phyloP scores from a whole-genome alignment of 805 yeast genomes.

The Maudiozyma serrabonitensis region DNA sequence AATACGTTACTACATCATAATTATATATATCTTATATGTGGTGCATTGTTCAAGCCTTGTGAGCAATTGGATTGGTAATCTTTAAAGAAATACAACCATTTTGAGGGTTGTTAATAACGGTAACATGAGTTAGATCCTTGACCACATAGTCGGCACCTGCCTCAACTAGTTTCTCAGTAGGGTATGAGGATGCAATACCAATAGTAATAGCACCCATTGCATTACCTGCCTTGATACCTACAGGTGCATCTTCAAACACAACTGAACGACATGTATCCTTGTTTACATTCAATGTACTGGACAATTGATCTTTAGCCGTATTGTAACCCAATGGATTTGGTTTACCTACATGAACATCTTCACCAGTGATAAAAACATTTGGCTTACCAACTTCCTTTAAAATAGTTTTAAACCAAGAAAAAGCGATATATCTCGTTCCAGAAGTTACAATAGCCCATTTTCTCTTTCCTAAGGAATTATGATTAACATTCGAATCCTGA shows the following conservation, averaged over 20 bases:
- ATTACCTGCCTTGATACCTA: slow-evolving; percentile 70
- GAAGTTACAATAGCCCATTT: slow-evolving; percentile 81
- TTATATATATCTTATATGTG: not conserved
- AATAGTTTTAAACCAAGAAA: slow-evolving; percentile 50
- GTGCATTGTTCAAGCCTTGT: not conserved
- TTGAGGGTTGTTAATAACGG: slow-evolving; percentile 8
- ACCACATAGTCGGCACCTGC: slow-evolving; percentile 78
- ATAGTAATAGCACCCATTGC: slow-evolving; percentile 67
- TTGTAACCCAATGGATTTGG: slow-evolving; percentile 76
- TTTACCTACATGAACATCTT: slow-evolving; percentile 61
- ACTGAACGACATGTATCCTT: slow-evolving; percentile 30
- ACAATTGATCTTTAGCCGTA: slow-evolving; percentile 45
- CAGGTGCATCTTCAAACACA: slow-evolving; percentile 80
- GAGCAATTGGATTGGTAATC: slow-evolving; percentile 5
- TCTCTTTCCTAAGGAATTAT: slow-evolving; percentile 22
- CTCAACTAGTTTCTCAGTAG: slow-evolving; percentile 48
- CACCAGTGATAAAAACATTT: slow-evolving; percentile 69
- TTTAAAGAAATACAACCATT: slow-evolving; percentile 5
- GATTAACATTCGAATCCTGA: slow-evolving; percentile 10
- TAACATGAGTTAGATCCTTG: slow-evolving; percentile 40
- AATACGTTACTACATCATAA: too few species aligned
- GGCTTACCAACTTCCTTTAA: slow-evolving; percentile 53
- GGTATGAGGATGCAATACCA: slow-evolving; percentile 68
- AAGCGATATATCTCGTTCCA: slow-evolving; percentile 63
- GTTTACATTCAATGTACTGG: slow-evolving; percentile 24